Base-by-base conservation (phyloP, 2,329 filamentous ascomycete genomes). In the Xylariaceae sp. region DNA sequence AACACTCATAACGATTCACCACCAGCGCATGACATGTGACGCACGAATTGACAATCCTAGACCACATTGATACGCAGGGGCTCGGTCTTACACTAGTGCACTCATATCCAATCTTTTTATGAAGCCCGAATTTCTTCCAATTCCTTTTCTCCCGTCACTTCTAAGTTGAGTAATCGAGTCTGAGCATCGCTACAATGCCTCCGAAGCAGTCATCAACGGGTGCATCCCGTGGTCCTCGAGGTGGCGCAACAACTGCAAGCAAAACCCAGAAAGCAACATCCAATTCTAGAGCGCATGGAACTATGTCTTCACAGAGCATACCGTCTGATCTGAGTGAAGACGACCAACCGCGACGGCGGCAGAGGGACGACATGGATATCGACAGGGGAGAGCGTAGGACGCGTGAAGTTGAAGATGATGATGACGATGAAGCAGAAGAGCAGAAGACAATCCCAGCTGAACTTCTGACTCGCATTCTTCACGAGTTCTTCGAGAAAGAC, bases 401-500 rank as follows among this genome's bases (percentile, higher is more conserved):
- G 0, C 68, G 71, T 1, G 65, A 66, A 11, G 67, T 65, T 0
- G 66, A 67, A 0, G 65, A 73, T 2, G 75, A 74, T 2, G 72
- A 75, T 9, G 67, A 68, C 13, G 67, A 68, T 10, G 71, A 73
- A 5, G 73, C 74, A 9, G 69, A 75, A 6, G 71, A 73, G 35
- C 76, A 77, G 63, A 75, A 76, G 53, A 73, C 80, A 1, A 88
- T 97, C 34, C 89, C 92, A 0, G 79, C 83, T 2, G 86, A 90
- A 49, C 79, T 97, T 0, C 75, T 97, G 47, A 88, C 89, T 8
- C 83, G 86, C 42, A 76, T 97, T 2, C 78, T 97, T 39, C 88
- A 95, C 71, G 85, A 92, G 67, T 85, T 89, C 71, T 96, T 97
- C 70, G 80, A 88, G 66, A 80, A 82, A 61, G 82, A 88, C 53